Percentiles rank a stretch among this genome's conserved stretches.
Evolutionary conservation across 2,329 filamentous ascomycete genomes (phyloP).

Genomic region (Trematosphaeria pertusa): DNA sequence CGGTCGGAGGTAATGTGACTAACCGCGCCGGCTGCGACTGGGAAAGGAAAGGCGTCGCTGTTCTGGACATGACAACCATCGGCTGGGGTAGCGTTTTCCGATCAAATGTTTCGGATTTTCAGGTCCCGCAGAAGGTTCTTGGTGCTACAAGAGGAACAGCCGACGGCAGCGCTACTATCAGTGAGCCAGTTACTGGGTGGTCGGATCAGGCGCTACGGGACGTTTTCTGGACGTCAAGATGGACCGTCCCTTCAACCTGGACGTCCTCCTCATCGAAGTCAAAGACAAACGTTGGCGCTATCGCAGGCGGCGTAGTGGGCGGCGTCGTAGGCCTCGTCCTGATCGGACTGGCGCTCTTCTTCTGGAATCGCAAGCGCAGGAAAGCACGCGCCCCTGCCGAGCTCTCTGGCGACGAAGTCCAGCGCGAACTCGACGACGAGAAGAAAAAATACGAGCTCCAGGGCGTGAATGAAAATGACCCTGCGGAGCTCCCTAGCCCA

Average conservation of each 20-base stretch:
- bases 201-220: slow-evolving; percentile 17
- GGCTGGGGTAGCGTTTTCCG: slow-evolving; percentile 24
- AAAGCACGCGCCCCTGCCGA: slow-evolving; percentile 14
- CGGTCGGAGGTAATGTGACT: slow-evolving; percentile 47
- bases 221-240: slow-evolving; percentile 19
- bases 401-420: slow-evolving; percentile 11
- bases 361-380: slow-evolving; percentile 13
- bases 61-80: slow-evolving; percentile 18
- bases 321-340: slow-evolving; percentile 22
- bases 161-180: slow-evolving; percentile 21
- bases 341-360: slow-evolving; percentile 16
- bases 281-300: slow-evolving; percentile 17
- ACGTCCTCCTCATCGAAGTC: background rate
- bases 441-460: slow-evolving; percentile 24
- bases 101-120: slow-evolving; percentile 8
- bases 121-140: slow-evolving; percentile 16
- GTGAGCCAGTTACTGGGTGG: slow-evolving; percentile 26
- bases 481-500: slow-evolving; percentile 22
- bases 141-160: slow-evolving; percentile 17
- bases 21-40: slow-evolving; percentile 23
- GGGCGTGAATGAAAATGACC: slow-evolving; percentile 21
- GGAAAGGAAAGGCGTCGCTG: slow-evolving; percentile 27
- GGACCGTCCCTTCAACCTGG: slow-evolving; percentile 12
- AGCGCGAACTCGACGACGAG: slow-evolving; percentile 7
- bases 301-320: slow-evolving; percentile 26